Evolutionary conservation across 306 rosid genomes (phyloP).

Genomic region (Casuarina equisetifolia): DNA sequence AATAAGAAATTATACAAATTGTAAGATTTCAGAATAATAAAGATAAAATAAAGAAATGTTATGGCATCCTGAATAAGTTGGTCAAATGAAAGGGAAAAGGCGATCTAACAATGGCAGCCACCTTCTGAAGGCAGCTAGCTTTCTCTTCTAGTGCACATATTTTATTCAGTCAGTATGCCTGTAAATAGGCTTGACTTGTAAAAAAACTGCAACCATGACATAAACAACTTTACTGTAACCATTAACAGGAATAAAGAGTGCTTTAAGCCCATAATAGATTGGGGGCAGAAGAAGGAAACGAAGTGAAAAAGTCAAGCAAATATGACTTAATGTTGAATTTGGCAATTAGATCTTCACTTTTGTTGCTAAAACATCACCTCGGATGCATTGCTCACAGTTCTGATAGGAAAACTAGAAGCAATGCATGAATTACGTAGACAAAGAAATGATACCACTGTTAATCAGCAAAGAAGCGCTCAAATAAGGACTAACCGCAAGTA

Average conservation of each 20-base stretch:
- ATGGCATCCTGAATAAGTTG: background rate
- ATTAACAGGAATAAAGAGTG: background rate
- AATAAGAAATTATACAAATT: constrained; percentile 32
- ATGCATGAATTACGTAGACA: background rate
- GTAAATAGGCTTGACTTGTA: background rate
- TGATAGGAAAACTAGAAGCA: background rate
- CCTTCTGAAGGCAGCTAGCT: background rate
- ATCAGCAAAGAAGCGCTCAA: background rate
- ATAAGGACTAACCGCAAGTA: background rate
- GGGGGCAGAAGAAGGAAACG: background rate
- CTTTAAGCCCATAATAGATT: background rate
- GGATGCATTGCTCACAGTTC: background rate
- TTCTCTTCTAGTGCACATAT: background rate
- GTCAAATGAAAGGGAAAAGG: background rate
- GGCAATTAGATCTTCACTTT: background rate
- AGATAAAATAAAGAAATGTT: background rate
- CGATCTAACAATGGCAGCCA: no score
- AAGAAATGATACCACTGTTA: background rate
- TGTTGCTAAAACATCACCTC: background rate
- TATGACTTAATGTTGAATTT: no score
- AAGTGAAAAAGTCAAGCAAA: background rate
- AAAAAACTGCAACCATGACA: background rate
- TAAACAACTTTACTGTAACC: background rate
- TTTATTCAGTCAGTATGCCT: background rate
- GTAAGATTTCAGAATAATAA: background rate